Evolutionary conservation across 208 protist genomes (phyloP).

Genomic region (Wallacemonas sp.): DNA sequence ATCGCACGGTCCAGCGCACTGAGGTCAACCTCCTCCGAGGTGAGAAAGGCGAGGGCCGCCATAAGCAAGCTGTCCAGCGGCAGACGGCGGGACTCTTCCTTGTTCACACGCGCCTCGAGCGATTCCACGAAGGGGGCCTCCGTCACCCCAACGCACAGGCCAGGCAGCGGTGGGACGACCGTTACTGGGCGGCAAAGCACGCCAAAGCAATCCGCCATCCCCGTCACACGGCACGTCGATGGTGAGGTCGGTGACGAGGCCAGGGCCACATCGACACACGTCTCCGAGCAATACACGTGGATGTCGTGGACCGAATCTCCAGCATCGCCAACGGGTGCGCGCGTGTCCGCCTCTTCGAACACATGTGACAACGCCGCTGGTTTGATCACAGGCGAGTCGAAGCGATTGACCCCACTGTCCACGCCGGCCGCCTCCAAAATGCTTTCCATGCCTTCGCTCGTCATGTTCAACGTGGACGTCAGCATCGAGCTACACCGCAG

Average conservation of each 20-base stretch:
- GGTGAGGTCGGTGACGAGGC: neutral
- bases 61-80: conserved; percentile 25
- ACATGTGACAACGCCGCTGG: too few species aligned
- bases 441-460: conserved; percentile 33
- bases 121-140: conserved; percentile 30
- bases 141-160: conserved; percentile 39
- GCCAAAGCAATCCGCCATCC: neutral
- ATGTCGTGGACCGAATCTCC: too few species aligned
- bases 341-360: too few species aligned
- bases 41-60: conserved; percentile 37
- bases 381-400: conserved; percentile 24
- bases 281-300: conserved; percentile 2
- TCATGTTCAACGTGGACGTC: conserved; percentile 69
- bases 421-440: conserved; percentile 43
- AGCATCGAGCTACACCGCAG: conserved; percentile 48
- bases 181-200: conserved; percentile 39
- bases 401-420: conserved; percentile 38
- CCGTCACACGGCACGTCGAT: neutral
- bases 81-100: conserved; percentile 12
- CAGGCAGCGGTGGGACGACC: conserved; percentile 39
- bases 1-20: neutral
- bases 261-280: neutral
- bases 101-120: conserved; percentile 26
- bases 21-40: conserved; percentile 10
- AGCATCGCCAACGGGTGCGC: too few species aligned